Evolutionary conservation across 345 rosid genomes (phyloP).

Genomic region (Syzygium grande): DNA sequence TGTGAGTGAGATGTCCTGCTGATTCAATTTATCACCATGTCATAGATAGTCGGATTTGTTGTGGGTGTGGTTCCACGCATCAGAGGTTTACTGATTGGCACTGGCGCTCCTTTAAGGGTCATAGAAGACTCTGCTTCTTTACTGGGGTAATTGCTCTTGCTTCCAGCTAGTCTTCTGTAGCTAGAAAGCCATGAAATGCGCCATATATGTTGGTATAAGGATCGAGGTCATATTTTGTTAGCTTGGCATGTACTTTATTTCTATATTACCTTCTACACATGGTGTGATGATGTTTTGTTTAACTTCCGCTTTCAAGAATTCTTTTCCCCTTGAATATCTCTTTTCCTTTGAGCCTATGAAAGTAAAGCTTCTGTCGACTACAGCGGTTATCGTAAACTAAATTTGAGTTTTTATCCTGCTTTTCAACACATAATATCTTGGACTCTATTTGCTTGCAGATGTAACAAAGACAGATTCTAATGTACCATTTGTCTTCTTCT

Average conservation of each 20-base stretch:
- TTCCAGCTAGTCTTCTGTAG: not conserved
- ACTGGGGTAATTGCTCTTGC: slow-evolving; percentile 22
- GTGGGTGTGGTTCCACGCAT: slow-evolving; percentile 30
- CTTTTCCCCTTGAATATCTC: not conserved
- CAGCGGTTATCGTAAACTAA: not conserved
- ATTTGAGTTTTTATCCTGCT: not conserved
- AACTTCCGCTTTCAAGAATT: not conserved
- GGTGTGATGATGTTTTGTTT: not conserved
- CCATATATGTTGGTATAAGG: not conserved
- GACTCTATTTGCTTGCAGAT: not conserved
- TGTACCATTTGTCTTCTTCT: not conserved
- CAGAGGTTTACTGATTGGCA: slow-evolving; percentile 22
- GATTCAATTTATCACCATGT: not conserved
- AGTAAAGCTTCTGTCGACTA: not conserved
- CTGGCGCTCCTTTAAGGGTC: slow-evolving; percentile 27
- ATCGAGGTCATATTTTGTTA: not conserved
- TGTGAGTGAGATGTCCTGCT: not conserved
- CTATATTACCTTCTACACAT: not conserved
- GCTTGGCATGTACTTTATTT: not conserved
- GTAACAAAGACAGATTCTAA: not conserved
- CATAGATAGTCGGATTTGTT: slow-evolving; percentile 29
- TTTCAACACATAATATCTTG: not conserved
- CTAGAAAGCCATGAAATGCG: not conserved
- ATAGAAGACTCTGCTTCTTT: slow-evolving; percentile 25
- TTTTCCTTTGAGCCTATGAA: not conserved